Percentiles rank a stretch among this genome's conserved stretches.
phyloP scores from a whole-genome alignment of 1,139 yeast genomes.

The Kazachstania sp. region DNA sequence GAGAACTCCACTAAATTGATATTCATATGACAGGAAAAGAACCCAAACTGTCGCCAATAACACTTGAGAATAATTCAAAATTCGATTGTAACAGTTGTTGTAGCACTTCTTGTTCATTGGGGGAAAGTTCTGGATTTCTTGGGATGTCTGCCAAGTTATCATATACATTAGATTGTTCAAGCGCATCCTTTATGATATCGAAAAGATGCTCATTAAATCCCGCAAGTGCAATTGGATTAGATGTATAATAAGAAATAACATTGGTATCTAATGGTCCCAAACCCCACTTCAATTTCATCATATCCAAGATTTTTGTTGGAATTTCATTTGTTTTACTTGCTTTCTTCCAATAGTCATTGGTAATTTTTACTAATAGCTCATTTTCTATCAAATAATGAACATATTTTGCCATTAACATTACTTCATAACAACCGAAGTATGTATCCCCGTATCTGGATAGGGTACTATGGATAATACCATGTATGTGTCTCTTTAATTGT shows the following conservation, averaged over 20 bases:
- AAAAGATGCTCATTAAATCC: constrained; percentile 5
- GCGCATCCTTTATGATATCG: constrained; percentile 1
- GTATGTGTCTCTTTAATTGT: constrained; percentile 3
- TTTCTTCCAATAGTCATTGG: constrained; percentile 8
- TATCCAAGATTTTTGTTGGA: constrained; percentile 10
- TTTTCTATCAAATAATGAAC: constrained; percentile 9
- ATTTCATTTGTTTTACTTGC: constrained; percentile 6
- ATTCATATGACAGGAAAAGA: constrained; percentile 6
- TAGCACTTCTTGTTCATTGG: constrained; percentile 6
- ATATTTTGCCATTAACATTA: constrained; percentile 12
- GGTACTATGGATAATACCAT: constrained; percentile 4
- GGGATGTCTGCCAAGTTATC: neutral
- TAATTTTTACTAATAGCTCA: constrained; percentile 4
- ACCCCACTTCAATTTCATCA: constrained; percentile 16
- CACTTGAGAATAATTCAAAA: constrained; percentile 9
- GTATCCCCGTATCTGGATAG: constrained; percentile 4
- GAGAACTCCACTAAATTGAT: too few species aligned
- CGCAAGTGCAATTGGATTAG: constrained; percentile 7
- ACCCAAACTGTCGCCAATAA: constrained; percentile 9
- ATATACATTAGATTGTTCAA: neutral
- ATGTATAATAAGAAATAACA: constrained; percentile 7
- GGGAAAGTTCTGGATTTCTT: neutral
- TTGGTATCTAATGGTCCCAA: constrained; percentile 8
- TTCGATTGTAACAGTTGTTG: constrained; percentile 9
- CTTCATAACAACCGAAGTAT: constrained; percentile 10